A percentile compares a stretch with the other conserved stretches of the same genome.
These are phyloP conservation scores for Sporisorium reilianum DNA, from an alignment of 1,284 basidiomycete species.

Conservation along the genomic window DNA sequence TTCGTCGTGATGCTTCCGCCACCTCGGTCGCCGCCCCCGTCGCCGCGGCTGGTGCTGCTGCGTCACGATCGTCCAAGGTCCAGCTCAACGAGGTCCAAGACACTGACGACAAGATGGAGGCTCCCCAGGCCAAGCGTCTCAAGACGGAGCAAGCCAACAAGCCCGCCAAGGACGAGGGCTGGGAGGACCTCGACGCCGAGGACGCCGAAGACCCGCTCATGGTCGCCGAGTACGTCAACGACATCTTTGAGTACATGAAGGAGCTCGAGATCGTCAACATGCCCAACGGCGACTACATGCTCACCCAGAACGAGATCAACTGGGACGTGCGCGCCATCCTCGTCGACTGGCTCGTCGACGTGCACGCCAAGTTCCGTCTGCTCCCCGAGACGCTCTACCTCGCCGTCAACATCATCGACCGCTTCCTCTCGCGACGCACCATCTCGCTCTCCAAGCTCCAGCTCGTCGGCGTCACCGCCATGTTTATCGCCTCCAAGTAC, in stretches of 20 bases:
- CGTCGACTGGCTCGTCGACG: conserved; percentile 96
- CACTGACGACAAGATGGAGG: conserved; percentile 49
- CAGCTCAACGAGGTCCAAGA: conserved; percentile 44
- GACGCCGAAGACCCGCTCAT: conserved; percentile 95
- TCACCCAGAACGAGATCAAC: conserved; percentile 64
- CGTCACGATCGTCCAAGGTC: conserved; percentile 32
- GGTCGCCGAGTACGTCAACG: conserved; percentile 95
- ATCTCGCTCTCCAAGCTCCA: conserved; percentile 94
- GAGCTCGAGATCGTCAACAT: conserved; percentile 73
- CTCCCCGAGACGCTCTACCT: conserved; percentile 96
- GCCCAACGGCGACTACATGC: conserved; percentile 67
- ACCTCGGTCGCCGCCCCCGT: conserved; percentile 15
- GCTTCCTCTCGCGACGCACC: conserved; percentile 89
- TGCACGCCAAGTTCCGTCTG: conserved; percentile 91
- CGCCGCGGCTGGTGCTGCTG: conserved; percentile 1
- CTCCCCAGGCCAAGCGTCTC: conserved; percentile 50
- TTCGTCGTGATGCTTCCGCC: conserved; percentile 30
- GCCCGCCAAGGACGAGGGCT: conserved; percentile 72
- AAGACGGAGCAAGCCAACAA: conserved; percentile 46
- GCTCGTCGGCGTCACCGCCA: conserved; percentile 91
- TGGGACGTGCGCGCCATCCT: conserved; percentile 80
- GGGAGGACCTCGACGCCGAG: conserved; percentile 91
- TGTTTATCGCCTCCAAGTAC: conserved; percentile 94
- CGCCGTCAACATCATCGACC: conserved; percentile 93
- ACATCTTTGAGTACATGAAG: conserved; percentile 94